Evolutionary conservation across 164 flowering plant genomes (phyloP).

Genomic region (Cinnamomum chago): DNA sequence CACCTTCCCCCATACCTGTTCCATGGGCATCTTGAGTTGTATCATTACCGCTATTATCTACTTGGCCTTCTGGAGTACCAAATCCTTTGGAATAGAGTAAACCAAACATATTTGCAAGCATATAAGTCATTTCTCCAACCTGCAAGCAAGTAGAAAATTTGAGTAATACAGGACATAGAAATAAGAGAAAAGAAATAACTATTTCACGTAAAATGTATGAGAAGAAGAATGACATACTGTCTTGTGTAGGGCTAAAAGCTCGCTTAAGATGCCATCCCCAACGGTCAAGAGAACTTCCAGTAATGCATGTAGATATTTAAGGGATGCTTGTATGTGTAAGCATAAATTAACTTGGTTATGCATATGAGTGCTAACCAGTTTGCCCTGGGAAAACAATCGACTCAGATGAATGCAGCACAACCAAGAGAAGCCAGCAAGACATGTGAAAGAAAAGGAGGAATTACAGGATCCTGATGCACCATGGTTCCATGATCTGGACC

Average conservation of each 20-base stretch:
- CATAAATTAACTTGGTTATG: constrained; percentile 15
- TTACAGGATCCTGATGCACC: neutral
- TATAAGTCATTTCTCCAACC: constrained; percentile 64
- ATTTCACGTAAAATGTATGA: neutral
- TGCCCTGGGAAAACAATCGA: constrained; percentile 34
- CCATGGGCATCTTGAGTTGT: constrained; percentile 56
- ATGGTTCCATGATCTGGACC: neutral
- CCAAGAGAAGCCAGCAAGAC: neutral
- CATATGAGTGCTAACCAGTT: constrained; percentile 33
- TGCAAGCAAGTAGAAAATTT: constrained; percentile 18
- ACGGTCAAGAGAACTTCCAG: constrained; percentile 40
- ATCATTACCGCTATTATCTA: constrained; percentile 33
- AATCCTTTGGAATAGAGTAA: constrained; percentile 66
- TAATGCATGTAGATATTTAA: constrained; percentile 33
- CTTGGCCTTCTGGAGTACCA: constrained; percentile 54
- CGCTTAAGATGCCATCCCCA: constrained; percentile 56
- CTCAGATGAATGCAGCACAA: constrained; percentile 1
- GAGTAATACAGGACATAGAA: neutral
- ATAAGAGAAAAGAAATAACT: neutral
- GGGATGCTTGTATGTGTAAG: constrained; percentile 21
- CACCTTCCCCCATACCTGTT: constrained; percentile 98
- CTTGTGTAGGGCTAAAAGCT: constrained; percentile 54
- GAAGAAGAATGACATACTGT: constrained; percentile 39
- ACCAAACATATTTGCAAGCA: constrained; percentile 58
- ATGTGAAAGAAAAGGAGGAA: neutral